Evolutionary conservation across 1,139 yeast species (phyloP), one percentile per base, ranked within the genome.

Genomic region (Scheffersomyces stambukii): DNA sequence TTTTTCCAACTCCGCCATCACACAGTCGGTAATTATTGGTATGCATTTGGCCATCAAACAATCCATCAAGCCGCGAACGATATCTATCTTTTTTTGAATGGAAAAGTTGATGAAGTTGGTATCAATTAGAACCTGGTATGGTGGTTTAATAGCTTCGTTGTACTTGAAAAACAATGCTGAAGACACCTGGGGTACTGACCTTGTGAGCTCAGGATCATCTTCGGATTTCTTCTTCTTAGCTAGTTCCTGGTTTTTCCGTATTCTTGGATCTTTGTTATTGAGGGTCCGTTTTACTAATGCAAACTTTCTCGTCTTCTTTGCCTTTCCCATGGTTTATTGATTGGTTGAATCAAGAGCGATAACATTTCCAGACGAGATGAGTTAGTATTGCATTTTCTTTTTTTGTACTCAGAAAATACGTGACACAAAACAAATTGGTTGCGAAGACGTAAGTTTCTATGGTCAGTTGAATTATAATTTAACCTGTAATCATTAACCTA

Each of bases 51-150:
- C 98, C 56, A 81, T 81, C 23, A 91, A 64, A 35, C 94, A 75
- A 55, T 91, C 97, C 97, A 91, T 91, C 80, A 91, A 81, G 6
- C 96, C 98, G 46, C 89, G 74, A 11, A 88, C 91, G 8, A 91
- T 65, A 51, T 93, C 98, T 31, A 91, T 78, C 51, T 91, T 89
- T 64, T 91, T 91, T 54, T 88, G 96, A 45, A 91, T 89, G 42
- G 95, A 84, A 55, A 89, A 89, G 63, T 91, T 91, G 57, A 91
- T 84, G 60, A 91, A 93, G 64, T 91, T 91, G 25, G 98, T 91
- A 75, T 91, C 98, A 35, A 91, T 80, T 19, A 91, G 70, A 6
- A 91, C 91, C 54, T 91, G 97, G 52, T 91, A 91, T 28, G 98
- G 98, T 14, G 98, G 98, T 54, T 83, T 86, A 42, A 91, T 84